Evolutionary conservation across 225 moss, liverwort and hornwort species (phyloP), one percentile per base, ranked within the genome.

Genomic region (Rhytidiadelphus loreus): DNA sequence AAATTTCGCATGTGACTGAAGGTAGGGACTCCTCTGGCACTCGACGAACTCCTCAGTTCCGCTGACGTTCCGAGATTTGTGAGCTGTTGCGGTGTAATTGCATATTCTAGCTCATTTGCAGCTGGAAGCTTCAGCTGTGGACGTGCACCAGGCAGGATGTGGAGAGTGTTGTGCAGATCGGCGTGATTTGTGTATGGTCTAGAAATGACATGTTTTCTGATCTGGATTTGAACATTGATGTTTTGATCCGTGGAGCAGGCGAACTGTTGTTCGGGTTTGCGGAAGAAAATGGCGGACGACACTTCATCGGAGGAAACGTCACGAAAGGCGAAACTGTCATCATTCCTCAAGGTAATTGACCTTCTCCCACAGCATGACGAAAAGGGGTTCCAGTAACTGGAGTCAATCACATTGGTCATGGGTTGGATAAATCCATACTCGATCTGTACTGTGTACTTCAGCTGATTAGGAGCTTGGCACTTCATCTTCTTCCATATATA

Each of bases 261-360:
- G 57, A 70, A 7, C 59, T 92, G 41, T 43, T 91, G 1, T 92
- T 92, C 72, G 92, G 92, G 6, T 92, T 92, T 46, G 91, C 35
- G 35, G 92, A 92, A 71, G 91, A 92, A 75, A 92, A 92, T 43
- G 30, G 46, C 4, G 89, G 91, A 22, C 80, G 88, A 17, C 8
- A 9, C 52, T 91, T 92, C 46, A 12, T 92, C 19, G 92, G 91
- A 83, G 89, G 91, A 50, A 92, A 92, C 75, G 91, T 81, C 8
- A 91, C 89, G 8, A 85, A 56, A 80, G 92, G 92, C 25, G 77
- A 92, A 72, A 89, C 91, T 55, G 91, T 92, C 80, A 86, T 92
- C 78, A 25, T 92, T 83, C 92, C 92, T 80, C 92, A 92, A 89
- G 92, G 92, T 90, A 81, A 2, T 68, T 2, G 32, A 41, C 22